Conservation (phyloP, 164 flowering plant species). For the Umbilicus rupestris region DNA sequence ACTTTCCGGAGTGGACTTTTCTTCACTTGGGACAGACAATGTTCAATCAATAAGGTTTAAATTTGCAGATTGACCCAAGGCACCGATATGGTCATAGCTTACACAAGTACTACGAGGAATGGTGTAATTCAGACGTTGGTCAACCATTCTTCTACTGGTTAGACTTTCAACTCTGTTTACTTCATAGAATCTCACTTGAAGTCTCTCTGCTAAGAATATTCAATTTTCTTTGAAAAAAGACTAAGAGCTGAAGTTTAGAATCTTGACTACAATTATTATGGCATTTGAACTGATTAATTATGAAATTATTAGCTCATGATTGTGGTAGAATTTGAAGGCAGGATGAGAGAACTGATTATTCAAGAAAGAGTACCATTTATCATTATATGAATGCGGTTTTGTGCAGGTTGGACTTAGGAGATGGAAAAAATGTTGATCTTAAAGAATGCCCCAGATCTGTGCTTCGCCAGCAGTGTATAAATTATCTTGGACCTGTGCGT, state of each 20-base stretch:
- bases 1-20: neutral
- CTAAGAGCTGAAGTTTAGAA: neutral
- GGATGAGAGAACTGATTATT: neutral
- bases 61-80: conserved; percentile 71
- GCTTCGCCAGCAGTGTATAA: conserved; percentile 72
- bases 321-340: neutral
- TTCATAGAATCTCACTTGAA: neutral
- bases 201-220: neutral
- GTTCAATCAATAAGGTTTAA: no score
- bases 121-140: conserved; percentile 59
- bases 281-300: no score
- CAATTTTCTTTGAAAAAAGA: no score
- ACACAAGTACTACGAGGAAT: conserved; percentile 68
- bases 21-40: neutral
- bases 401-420: conserved; percentile 90
- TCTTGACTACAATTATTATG: neutral
- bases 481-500: conserved; percentile 91
- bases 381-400: neutral
- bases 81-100: conserved; percentile 88
- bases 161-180: conserved; percentile 1
- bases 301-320: neutral
- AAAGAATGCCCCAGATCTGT: conserved; percentile 60
- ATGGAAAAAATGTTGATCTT: conserved; percentile 73
- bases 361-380: neutral
- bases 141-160: conserved; percentile 97